phyloP scores from a whole-genome alignment of 2,329 filamentous ascomycete genomes.

The Hortaea sp. region DNA sequence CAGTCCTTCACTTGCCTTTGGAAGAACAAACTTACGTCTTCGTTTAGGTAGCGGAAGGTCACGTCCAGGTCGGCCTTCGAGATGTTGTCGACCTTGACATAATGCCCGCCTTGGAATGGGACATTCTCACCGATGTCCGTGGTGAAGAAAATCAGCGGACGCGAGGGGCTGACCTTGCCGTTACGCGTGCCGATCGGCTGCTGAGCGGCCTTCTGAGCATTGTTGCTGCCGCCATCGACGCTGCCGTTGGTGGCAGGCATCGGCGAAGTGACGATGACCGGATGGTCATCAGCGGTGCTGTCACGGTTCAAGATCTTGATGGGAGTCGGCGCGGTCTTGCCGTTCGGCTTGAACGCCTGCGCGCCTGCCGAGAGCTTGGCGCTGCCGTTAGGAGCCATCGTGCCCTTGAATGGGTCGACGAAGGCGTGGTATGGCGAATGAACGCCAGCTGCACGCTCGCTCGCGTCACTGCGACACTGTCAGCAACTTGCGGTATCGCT shows the following conservation, averaged over 20 bases:
- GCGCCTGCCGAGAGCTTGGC: constrained; percentile 4
- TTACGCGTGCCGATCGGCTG: constrained; percentile 14
- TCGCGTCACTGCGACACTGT: background rate
- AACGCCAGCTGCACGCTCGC: background rate
- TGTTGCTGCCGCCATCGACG: background rate
- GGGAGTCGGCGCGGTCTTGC: constrained; percentile 4
- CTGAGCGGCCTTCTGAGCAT: constrained; percentile 4
- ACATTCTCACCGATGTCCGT: constrained; percentile 12
- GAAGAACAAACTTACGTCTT: constrained; percentile 10
- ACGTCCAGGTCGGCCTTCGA: background rate
- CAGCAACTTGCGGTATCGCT: background rate
- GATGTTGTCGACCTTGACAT: constrained; percentile 10
- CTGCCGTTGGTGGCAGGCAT: background rate
- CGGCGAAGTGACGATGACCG: constrained; percentile 6
- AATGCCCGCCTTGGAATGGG: constrained; percentile 12
- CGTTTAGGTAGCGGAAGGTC: constrained; percentile 2
- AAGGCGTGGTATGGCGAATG: background rate
- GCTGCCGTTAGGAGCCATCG: background rate
- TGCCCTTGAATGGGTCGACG: background rate
- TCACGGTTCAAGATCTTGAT: constrained; percentile 8
- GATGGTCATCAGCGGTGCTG: constrained; percentile 8
- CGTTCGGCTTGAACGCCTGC: constrained; percentile 2
- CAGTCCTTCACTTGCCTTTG: background rate
- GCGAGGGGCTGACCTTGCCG: constrained; percentile 1
- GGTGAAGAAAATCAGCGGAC: constrained; percentile 11